phyloP scores from a whole-genome alignment of 495 filamentous ascomycete genomes.

The Cairneyella variabilis region DNA sequence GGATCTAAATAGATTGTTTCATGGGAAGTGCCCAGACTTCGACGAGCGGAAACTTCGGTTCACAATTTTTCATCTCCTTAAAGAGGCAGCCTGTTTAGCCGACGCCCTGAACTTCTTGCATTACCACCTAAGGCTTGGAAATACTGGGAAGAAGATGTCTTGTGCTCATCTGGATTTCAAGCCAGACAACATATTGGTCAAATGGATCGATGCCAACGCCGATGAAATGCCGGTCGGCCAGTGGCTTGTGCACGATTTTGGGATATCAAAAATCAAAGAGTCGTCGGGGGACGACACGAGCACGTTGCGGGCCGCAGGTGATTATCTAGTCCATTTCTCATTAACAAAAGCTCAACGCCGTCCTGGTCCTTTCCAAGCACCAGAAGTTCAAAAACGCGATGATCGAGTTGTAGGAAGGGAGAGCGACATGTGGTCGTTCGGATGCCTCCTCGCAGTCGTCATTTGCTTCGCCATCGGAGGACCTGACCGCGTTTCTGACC shows the following conservation, averaged over 20 bases:
- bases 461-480: constrained; percentile 9
- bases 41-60: background rate
- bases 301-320: background rate
- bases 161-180: constrained; percentile 15
- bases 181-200: constrained; percentile 13
- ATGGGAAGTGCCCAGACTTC: constrained; percentile 5
- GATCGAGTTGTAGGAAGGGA: constrained; percentile 6
- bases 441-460: constrained; percentile 10
- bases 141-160: constrained; percentile 2
- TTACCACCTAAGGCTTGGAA: background rate
- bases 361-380: constrained; percentile 9
- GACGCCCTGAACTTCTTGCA: constrained; percentile 11
- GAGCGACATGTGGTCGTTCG: constrained; percentile 14
- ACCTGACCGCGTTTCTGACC: background rate
- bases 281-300: background rate
- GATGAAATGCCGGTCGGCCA: background rate
- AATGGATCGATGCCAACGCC: background rate
- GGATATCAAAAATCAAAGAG: constrained; percentile 8
- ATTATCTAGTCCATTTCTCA: constrained; percentile 9
- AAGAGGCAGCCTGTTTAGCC: background rate
- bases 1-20: constrained; percentile 6
- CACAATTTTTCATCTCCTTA: background rate
- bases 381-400: background rate
- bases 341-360: constrained; percentile 1
- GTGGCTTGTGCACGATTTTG: constrained; percentile 15